A percentile compares a stretch with the other conserved stretches of the same genome.
Conservation (phyloP, 2,329 filamentous ascomycete species). For the Penicillium janthinellum region DNA sequence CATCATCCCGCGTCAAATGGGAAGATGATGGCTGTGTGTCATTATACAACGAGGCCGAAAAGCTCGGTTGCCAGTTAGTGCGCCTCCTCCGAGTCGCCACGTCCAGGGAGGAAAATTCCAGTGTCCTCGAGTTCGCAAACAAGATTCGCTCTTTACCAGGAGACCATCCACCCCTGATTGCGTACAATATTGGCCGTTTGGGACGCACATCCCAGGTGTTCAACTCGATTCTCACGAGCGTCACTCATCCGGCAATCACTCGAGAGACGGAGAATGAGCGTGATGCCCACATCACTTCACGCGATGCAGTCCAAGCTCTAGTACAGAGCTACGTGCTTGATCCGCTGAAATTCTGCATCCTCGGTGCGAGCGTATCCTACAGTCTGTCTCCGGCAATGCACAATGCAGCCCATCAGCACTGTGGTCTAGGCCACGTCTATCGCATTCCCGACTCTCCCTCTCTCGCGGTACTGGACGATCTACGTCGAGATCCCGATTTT, state of each 20-base stretch:
- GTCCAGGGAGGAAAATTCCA: conserved; percentile 41
- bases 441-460: conserved; percentile 41
- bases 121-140: conserved; percentile 40
- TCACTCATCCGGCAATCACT: conserved; percentile 44
- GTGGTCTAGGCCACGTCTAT: conserved; percentile 45
- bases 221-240: conserved; percentile 44
- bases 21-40: conserved; percentile 37
- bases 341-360: conserved; percentile 45
- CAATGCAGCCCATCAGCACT: conserved; percentile 44
- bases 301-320: conserved; percentile 41
- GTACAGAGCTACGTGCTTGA: conserved; percentile 47
- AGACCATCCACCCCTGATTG: conserved; percentile 39
- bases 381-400: conserved; percentile 49
- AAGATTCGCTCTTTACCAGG: conserved; percentile 37
- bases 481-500: conserved; percentile 43
- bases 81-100: conserved; percentile 41
- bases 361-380: conserved; percentile 45
- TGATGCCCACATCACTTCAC: conserved; percentile 41
- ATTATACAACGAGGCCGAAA: conserved; percentile 39
- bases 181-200: conserved; percentile 44
- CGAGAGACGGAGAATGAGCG: conserved; percentile 24
- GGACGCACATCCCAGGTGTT: conserved; percentile 49
- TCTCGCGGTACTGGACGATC: conserved; percentile 40
- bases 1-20: conserved; percentile 35
- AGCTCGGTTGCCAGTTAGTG: conserved; percentile 43